phyloP scores from a whole-genome alignment of 2,329 filamentous ascomycete species.

The Chrysoporthe puriensis region DNA sequence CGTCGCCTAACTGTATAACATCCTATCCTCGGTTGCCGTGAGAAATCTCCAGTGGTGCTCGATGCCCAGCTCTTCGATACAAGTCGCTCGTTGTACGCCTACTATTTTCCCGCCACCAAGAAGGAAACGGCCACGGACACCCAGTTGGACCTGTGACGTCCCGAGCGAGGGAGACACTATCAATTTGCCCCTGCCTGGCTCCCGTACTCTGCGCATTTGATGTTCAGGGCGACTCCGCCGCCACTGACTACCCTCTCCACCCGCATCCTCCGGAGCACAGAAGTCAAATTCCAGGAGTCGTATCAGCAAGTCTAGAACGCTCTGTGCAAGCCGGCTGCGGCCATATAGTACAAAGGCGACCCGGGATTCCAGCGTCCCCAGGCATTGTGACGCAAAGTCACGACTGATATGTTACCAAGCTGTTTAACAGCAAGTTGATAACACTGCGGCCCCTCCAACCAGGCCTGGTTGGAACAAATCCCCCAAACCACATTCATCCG shows the following conservation, averaged over 20 bases:
- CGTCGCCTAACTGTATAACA: conserved; percentile 31
- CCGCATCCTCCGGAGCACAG: neutral
- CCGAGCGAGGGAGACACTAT: conserved; percentile 9
- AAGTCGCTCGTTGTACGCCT: conserved; percentile 29
- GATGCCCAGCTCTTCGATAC: conserved; percentile 26
- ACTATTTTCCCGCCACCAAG: conserved; percentile 23
- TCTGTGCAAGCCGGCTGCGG: neutral
- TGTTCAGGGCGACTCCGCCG: conserved; percentile 10
- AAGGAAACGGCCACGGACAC: conserved; percentile 21
- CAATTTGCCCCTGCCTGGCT: neutral
- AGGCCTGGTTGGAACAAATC: conserved; percentile 30
- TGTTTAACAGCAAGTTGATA: conserved; percentile 23
- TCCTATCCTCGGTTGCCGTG: conserved; percentile 24
- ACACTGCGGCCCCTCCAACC: conserved; percentile 30
- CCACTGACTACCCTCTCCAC: conserved; percentile 10
- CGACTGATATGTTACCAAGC: conserved; percentile 8
- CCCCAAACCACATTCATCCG: conserved; percentile 10
- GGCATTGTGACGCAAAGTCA: conserved; percentile 6
- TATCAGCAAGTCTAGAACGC: neutral
- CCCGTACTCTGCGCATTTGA: conserved; percentile 1
- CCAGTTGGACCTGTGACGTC: conserved; percentile 18
- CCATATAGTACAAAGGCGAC: neutral
- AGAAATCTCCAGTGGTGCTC: conserved; percentile 25
- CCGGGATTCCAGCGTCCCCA: neutral
- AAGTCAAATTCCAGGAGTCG: neutral